Evolutionary conservation across 257 asterid genomes (phyloP).

Genomic region (Asclepias syriaca): DNA sequence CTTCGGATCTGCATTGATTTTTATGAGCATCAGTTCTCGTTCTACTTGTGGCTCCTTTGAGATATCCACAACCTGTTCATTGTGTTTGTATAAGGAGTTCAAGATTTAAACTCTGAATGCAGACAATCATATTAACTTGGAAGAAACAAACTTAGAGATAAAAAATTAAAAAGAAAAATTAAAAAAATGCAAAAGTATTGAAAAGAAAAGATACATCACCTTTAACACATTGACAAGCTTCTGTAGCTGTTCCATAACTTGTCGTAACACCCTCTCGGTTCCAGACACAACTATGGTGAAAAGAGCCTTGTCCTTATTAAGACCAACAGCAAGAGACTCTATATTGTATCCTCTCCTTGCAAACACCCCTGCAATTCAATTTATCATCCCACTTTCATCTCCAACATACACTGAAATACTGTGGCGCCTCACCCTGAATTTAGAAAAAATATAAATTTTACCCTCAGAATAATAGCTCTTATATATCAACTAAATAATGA

Average conservation of each 20-base stretch:
- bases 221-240: conserved; percentile 87
- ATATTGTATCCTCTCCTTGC: too few relatives aligned
- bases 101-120: neutral
- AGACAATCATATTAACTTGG: neutral
- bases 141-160: neutral
- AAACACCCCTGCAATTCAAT: too few relatives aligned
- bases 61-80: conserved; percentile 73
- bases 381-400: too few relatives aligned
- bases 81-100: conserved; percentile 16
- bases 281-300: too few relatives aligned
- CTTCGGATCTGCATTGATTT: conserved; percentile 76
- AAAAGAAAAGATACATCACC: conserved; percentile 36
- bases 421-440: too few relatives aligned
- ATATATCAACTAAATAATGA: too few relatives aligned
- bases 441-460: too few relatives aligned
- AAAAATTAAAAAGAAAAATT: neutral
- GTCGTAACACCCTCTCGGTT: conserved; percentile 64
- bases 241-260: conserved; percentile 89
- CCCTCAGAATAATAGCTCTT: too few relatives aligned
- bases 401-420: too few relatives aligned
- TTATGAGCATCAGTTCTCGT: conserved; percentile 92
- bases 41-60: conserved; percentile 96
- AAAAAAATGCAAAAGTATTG: neutral
- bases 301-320: too few relatives aligned
- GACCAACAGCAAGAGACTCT: too few relatives aligned